A percentile compares a stretch with the other conserved stretches of the same genome.
These are phyloP conservation scores for Grammothele lineata DNA, from an alignment of 768 basidiomycete species.

Conservation along the genomic window DNA sequence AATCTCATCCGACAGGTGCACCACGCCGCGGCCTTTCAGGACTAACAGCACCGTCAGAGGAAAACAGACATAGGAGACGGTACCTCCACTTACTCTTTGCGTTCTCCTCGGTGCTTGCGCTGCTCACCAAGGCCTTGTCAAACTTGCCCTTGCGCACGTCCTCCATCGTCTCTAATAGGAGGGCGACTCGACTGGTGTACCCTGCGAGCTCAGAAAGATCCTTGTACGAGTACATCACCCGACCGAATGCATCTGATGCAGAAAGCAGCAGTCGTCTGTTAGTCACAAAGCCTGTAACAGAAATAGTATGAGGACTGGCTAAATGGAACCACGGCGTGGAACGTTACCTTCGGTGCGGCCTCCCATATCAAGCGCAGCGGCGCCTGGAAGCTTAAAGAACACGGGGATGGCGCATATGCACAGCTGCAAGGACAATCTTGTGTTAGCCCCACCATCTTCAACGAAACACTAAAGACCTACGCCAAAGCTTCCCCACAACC, in stretches of 20 bases:
- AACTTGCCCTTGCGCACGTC: conserved; percentile 83
- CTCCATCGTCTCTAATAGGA: conserved; percentile 85
- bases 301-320: no score
- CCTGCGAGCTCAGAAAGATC: conserved; percentile 94
- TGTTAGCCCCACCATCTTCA: no score
- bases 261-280: conserved; percentile 86
- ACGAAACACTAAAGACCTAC: conserved; percentile 54
- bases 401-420: conserved; percentile 91
- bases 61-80: not conserved
- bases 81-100: conserved; percentile 53
- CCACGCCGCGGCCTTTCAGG: conserved; percentile 69
- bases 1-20: conserved; percentile 86
- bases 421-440: conserved; percentile 56
- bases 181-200: conserved; percentile 88
- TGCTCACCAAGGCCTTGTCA: conserved; percentile 82
- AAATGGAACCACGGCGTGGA: no score
- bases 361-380: conserved; percentile 65
- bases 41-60: conserved; percentile 40
- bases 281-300: conserved; percentile 81
- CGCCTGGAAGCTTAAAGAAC: conserved; percentile 83
- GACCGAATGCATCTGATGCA: conserved; percentile 91
- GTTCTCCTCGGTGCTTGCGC: conserved; percentile 68
- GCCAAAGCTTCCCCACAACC: conserved; percentile 94
- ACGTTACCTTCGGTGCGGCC: conserved; percentile 78
- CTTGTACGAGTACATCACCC: conserved; percentile 97